Percentiles rank a stretch among this genome's conserved stretches.
Evolutionary conservation across 495 filamentous ascomycete genomes (phyloP).

Genomic region (Aspergillus kassunensis): DNA sequence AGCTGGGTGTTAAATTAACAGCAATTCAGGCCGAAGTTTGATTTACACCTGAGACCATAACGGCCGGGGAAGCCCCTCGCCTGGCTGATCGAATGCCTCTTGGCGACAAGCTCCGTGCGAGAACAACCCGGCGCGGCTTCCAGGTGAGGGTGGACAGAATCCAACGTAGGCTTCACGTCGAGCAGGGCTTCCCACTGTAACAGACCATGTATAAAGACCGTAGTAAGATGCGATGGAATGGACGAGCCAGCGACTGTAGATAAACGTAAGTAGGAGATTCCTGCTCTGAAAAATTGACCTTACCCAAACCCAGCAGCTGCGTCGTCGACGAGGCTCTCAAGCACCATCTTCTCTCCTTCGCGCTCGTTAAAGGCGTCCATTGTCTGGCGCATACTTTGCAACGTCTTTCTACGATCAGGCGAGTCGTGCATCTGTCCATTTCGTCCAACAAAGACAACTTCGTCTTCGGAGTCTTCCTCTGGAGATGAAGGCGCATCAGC

Average conservation of each 20-base stretch:
- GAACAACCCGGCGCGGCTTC: slow-evolving; percentile 26
- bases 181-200: slow-evolving; percentile 70
- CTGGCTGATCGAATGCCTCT: slow-evolving; percentile 32
- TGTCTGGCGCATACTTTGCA: slow-evolving; percentile 33
- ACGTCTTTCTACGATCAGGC: slow-evolving; percentile 31
- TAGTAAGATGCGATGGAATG: slow-evolving; percentile 93
- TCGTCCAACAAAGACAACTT: slow-evolving; percentile 88
- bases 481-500: slow-evolving; percentile 48
- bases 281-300: slow-evolving; percentile 27
- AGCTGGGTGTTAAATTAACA: no score
- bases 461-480: slow-evolving; percentile 68
- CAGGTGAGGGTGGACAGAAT: slow-evolving; percentile 43
- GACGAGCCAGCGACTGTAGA: slow-evolving; percentile 79
- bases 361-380: slow-evolving; percentile 43
- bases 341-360: slow-evolving; percentile 68
- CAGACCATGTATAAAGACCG: slow-evolving; percentile 78
- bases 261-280: slow-evolving; percentile 9
- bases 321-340: slow-evolving; percentile 71
- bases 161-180: slow-evolving; percentile 89
- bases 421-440: slow-evolving; percentile 70
- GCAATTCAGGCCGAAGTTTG: no score
- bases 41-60: slow-evolving; percentile 59
- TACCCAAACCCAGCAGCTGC: slow-evolving; percentile 77
- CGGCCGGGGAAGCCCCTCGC: slow-evolving; percentile 53
- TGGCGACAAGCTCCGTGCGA: slow-evolving; percentile 21